Conservation (phyloP, 1,284 basidiomycete species). For the Ustilago sp. region DNA sequence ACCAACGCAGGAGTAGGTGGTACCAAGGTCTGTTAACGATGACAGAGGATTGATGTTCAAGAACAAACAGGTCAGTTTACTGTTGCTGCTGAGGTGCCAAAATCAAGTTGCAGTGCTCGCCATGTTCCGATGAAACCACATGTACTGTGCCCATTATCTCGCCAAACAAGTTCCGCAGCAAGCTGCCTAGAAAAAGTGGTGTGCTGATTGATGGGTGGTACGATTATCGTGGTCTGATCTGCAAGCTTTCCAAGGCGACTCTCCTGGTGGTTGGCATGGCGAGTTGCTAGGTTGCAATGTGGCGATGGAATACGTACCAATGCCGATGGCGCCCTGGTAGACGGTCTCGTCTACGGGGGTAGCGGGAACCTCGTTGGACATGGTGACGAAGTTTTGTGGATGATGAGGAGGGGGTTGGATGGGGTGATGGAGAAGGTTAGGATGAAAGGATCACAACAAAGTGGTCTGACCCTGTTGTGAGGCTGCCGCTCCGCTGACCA, state of each 20-base stretch:
- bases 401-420: constrained; percentile 20
- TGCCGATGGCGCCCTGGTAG: constrained; percentile 96
- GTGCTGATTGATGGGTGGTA: background rate
- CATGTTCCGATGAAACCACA: no score
- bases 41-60: background rate
- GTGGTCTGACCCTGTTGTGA: background rate
- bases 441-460: constrained; percentile 30
- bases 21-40: constrained; percentile 72
- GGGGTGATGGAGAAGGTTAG: constrained; percentile 46
- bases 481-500: background rate
- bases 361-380: constrained; percentile 68
- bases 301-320: constrained; percentile 72
- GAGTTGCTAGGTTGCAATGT: constrained; percentile 10
- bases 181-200: background rate
- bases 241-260: background rate
- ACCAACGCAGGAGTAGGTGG: constrained; percentile 83
- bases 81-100: background rate
- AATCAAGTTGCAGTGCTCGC: background rate
- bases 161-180: background rate
- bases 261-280: background rate
- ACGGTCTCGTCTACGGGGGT: constrained; percentile 77
- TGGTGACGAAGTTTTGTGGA: constrained; percentile 55
- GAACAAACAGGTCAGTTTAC: background rate
- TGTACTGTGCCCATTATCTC: no score
- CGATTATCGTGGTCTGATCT: background rate